These are phyloP conservation scores for Pleurotus eryngii DNA, from an alignment of 768 basidiomycete genomes.

Conservation along the genomic window DNA sequence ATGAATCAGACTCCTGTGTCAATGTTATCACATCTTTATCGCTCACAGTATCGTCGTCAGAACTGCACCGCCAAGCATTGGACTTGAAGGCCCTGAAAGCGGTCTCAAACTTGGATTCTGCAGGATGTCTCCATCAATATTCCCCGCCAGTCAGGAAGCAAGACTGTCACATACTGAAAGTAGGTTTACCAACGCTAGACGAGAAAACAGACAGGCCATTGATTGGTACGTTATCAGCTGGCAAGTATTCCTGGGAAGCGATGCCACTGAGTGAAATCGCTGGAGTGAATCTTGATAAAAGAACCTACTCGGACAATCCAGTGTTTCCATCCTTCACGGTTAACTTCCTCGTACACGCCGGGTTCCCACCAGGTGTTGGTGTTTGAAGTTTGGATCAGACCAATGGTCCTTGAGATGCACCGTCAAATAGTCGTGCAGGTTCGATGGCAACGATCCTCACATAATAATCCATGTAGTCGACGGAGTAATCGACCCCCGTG, in stretches of 20 bases:
- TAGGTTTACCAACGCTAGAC: background rate
- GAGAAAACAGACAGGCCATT: background rate
- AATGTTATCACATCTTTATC: background rate
- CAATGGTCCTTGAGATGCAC: background rate
- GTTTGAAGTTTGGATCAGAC: background rate
- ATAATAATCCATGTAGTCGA: slow-evolving; percentile 3
- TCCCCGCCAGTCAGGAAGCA: no score
- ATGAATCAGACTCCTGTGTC: no score
- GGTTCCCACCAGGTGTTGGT: background rate
- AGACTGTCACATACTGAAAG: background rate
- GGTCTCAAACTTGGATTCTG: background rate
- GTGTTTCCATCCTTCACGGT: background rate
- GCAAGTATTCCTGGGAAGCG: background rate
- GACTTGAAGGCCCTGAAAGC: background rate
- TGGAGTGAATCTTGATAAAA: background rate
- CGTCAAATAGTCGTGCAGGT: background rate
- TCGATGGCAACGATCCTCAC: background rate
- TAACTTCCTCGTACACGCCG: slow-evolving; percentile 1
- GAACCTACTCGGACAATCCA: slow-evolving; percentile 1
- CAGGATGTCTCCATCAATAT: background rate
- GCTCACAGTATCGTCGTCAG: background rate
- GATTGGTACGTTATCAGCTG: background rate
- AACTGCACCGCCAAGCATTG: background rate
- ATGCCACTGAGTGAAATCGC: background rate
- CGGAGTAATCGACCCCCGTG: background rate